Conservation (phyloP, 2,329 filamentous ascomycete genomes). For the Fusarium albosuccineum region DNA sequence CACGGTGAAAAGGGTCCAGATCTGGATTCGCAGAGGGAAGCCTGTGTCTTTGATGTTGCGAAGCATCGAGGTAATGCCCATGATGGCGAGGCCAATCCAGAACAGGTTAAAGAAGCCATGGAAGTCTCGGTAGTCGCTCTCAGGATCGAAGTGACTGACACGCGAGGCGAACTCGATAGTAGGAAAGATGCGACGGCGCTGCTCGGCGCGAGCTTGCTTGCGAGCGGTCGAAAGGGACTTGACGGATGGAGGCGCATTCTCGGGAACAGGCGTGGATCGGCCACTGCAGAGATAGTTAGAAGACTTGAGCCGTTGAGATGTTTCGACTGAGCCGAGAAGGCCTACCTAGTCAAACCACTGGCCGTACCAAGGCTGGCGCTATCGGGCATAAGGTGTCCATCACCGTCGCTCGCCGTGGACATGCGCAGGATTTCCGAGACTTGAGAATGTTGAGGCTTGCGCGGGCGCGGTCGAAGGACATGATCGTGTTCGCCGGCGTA, state of each 20-base stretch:
- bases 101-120: slow-evolving; percentile 98
- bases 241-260: slow-evolving; percentile 92
- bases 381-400: slow-evolving; percentile 52
- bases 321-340: background rate
- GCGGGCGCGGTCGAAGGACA: slow-evolving; percentile 63
- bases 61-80: slow-evolving; percentile 94
- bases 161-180: slow-evolving; percentile 91
- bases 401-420: slow-evolving; percentile 50
- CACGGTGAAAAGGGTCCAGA: slow-evolving; percentile 88
- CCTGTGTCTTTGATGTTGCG: slow-evolving; percentile 96
- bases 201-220: slow-evolving; percentile 84
- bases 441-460: slow-evolving; percentile 63
- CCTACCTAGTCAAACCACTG: slow-evolving; percentile 62
- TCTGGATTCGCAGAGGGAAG: slow-evolving; percentile 84
- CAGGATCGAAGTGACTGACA: slow-evolving; percentile 94
- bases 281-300: slow-evolving; percentile 67
- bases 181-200: slow-evolving; percentile 88
- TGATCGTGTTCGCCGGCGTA: slow-evolving; percentile 52
- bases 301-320: background rate
- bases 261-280: slow-evolving; percentile 83
- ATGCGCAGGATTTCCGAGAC: slow-evolving; percentile 58
- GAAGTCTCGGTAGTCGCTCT: slow-evolving; percentile 93
- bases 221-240: slow-evolving; percentile 88
- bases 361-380: slow-evolving; percentile 47
- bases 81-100: slow-evolving; percentile 96